Conservation (phyloP, 352 stramenopile genomes). For the Hyaloperonospora brassicae region DNA sequence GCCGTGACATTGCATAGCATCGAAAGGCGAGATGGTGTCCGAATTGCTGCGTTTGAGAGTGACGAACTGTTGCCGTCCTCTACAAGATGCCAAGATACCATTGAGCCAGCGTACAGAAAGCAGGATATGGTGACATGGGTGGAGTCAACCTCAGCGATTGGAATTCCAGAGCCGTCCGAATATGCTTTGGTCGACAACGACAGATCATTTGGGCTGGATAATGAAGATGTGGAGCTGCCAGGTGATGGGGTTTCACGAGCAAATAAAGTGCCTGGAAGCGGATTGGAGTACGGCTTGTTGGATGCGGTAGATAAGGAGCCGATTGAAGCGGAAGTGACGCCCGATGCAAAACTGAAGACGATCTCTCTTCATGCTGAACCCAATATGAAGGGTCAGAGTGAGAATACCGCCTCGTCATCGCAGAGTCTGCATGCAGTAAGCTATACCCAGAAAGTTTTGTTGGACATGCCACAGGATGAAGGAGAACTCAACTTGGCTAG, state of each 20-base stretch:
- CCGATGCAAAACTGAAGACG: slow-evolving; percentile 8
- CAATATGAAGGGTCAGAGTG: slow-evolving; percentile 1
- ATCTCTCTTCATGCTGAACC: slow-evolving; percentile 1
- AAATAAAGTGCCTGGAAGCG: slow-evolving; percentile 8
- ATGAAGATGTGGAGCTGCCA: slow-evolving; percentile 1
- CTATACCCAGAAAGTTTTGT: background rate
- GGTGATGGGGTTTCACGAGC: slow-evolving; percentile 2
- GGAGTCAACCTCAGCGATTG: slow-evolving; percentile 4
- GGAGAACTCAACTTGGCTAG: background rate
- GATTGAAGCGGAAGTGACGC: slow-evolving; percentile 18
- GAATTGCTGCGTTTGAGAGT: slow-evolving; percentile 1
- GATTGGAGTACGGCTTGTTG: background rate
- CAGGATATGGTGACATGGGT: slow-evolving; percentile 4
- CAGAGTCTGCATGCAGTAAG: slow-evolving; percentile 6
- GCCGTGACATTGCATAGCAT: background rate
- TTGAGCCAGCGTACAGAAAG: slow-evolving; percentile 6
- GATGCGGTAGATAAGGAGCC: slow-evolving; percentile 3
- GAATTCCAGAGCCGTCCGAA: slow-evolving; percentile 7
- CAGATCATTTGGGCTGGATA: background rate
- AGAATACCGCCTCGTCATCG: background rate
- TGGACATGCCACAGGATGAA: background rate
- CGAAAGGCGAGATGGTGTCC: slow-evolving; percentile 3
- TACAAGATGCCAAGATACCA: slow-evolving; percentile 1
- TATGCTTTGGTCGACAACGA: background rate
- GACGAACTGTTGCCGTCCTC: background rate